These are phyloP conservation scores for Globisporangium apiculatum DNA, from an alignment of 352 stramenopile genomes.

Conservation along the genomic window DNA sequence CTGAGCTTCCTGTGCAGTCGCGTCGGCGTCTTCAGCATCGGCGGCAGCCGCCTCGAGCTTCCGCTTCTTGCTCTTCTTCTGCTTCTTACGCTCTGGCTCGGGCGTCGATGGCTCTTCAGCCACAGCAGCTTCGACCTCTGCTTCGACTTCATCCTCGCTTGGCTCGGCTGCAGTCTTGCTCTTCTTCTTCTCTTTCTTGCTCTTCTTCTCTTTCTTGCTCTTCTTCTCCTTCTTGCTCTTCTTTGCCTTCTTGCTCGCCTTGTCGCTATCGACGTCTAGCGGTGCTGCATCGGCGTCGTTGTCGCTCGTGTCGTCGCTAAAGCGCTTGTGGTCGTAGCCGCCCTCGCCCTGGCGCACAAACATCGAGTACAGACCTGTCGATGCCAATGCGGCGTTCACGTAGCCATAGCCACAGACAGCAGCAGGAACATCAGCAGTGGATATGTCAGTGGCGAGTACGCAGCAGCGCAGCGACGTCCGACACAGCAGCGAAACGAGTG, in stretches of 20 bases:
- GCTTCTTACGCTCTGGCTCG: slow-evolving; percentile 8
- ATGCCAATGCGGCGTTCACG: neutral
- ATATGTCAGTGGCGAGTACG: neutral
- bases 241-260: slow-evolving; percentile 18
- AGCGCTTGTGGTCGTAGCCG: slow-evolving; percentile 77
- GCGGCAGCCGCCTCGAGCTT: slow-evolving; percentile 10
- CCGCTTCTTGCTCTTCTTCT: slow-evolving; percentile 19
- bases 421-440: neutral
- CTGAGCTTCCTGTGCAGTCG: neutral
- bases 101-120: too few relatives aligned
- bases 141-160: slow-evolving; percentile 15
- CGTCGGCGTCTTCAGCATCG: slow-evolving; percentile 4
- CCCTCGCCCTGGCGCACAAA: slow-evolving; percentile 77
- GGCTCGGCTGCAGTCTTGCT: slow-evolving; percentile 20
- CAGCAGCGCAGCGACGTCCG: neutral
- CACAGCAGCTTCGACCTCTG: too few relatives aligned
- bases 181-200: slow-evolving; percentile 26
- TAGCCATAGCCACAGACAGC: neutral
- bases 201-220: slow-evolving; percentile 10
- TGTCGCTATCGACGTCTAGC: slow-evolving; percentile 28
- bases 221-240: slow-evolving; percentile 15
- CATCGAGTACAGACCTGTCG: slow-evolving; percentile 66
- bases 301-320: slow-evolving; percentile 39
- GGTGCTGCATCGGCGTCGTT: slow-evolving; percentile 22
- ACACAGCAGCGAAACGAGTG: too few relatives aligned